Evolutionary conservation across 2,329 filamentous ascomycete genomes (phyloP), one percentile per base, ranked within the genome.

Genomic region (Aspergillus arachidicola): DNA sequence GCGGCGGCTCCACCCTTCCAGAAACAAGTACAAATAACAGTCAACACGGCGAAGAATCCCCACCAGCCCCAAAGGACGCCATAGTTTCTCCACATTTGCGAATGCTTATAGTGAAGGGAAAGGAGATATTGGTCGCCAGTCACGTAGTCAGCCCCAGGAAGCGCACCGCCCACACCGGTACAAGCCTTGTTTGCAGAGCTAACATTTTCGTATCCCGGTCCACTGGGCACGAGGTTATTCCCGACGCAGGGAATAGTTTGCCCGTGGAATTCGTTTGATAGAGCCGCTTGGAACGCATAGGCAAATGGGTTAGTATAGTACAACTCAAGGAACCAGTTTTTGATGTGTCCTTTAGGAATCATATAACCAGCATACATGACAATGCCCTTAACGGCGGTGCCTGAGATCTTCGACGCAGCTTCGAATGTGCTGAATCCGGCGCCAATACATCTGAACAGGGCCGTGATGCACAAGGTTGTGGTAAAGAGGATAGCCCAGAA

Each of bases 21-120:
- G 19, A 79, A 77, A 0, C 77, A 77, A 0, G 89, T 91, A 28
- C 81, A 81, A 58, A 84, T 72, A 54, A 91, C 82, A 0, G 88
- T 91, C 4, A 89, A 69, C 3, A 62, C 81, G 16, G 87, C 84
- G 63, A 85, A 90, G 0, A 90, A 72, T 11, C 74, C 81, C 86
- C 87, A 90, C 82, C 83, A 90, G 0, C 83, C 87, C 82, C 86
- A 88, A 50, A 89, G 69, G 57, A 88, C 87, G 12, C 86, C 86
- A 61, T 88, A 84, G 70, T 89, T 88, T 9, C 86, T 77, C 86
- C 86, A 88, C 1, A 88, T 63, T 48, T 87, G 82, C 0, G 69
- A 69, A 56, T 84, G 76, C n/a, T 76, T 79, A 73, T 87, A 89
- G 0, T 84, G 85, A 0, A 91, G 76, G 1, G 82, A 84, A 0